Evolutionary conservation across 148 eudicot species (phyloP), one percentile per base, ranked within the genome.

Genomic region (Talinum fruticosum): DNA sequence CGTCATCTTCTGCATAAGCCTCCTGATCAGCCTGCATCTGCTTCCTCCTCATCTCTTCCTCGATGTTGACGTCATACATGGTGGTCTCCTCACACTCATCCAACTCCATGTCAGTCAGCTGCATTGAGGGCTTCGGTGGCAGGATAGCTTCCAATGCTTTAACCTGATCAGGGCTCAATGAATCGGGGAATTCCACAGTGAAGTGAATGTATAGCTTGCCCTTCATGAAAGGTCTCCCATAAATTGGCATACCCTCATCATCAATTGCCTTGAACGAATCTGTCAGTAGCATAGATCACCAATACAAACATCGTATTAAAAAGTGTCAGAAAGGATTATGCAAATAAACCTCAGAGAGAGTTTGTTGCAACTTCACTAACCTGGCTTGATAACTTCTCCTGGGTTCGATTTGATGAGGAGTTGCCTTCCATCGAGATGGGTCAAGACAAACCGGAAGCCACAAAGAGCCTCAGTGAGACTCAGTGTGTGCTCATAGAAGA

Each of bases 191-290:
- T 1, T 91, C 93, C 28, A 89, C 91, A 1, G 85, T 78, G 78
- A 91, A 89, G 75, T 91, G 96, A 29, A 91, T 82, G 75, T 89
- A 91, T 61, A 89, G 35, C 84, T 88, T 91, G 53, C 96, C 96
- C 82, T 81, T 91, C 93, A 89, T 87, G 86, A 88, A 91, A 4
- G 91, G 86, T 82, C 93, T 91, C 71, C 88, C 93, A 78, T 88
- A 84, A 37, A 91, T 87, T 0, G 90, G 90, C 96, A 91, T 91
- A 1, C 96, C 96, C 80, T 91, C 96, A 44, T 91, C 96, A 33
- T 91, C 87, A 30, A 91, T 89, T 33, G 89, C 96, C 89, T 91
- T 91, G 76, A 66, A 89, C 82, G 83, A 83, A 85, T 89, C 96
- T 91, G 64, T 23, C 28, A 6, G n/a, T 8, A 0, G 83, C 71